These are phyloP conservation scores for Cercospora zeina DNA, from an alignment of 2,329 filamentous ascomycete species.

Conservation along the genomic window DNA sequence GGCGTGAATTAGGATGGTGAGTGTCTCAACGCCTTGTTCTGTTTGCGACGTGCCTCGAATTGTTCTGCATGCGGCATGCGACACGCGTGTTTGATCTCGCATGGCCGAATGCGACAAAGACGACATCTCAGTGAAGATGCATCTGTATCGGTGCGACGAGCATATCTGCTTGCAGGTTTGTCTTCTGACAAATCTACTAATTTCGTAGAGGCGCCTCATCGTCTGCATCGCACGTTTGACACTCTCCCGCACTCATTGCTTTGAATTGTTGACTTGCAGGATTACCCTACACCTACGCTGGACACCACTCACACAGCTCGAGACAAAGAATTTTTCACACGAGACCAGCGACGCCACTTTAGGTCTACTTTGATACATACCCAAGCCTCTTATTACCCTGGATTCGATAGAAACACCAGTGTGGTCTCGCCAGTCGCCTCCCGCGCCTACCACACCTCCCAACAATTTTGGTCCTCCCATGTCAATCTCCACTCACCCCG, in stretches of 20 bases:
- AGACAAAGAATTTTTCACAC: constrained; percentile 21
- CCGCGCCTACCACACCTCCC: constrained; percentile 25
- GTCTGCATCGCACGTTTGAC: constrained; percentile 8
- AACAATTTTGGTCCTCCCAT: constrained; percentile 26
- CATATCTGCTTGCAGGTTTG: constrained; percentile 25
- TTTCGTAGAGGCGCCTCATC: background rate
- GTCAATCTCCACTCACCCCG: constrained; percentile 28
- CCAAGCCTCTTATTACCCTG: constrained; percentile 28
- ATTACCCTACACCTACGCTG: background rate
- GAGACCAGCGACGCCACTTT: constrained; percentile 6
- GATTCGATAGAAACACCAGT: constrained; percentile 37
- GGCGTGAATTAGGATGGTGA: constrained; percentile 2
- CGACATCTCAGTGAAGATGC: constrained; percentile 24
- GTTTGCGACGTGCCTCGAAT: constrained; percentile 23
- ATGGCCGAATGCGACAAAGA: constrained; percentile 32
- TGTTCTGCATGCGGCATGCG: constrained; percentile 24
- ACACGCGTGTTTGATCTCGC: constrained; percentile 16
- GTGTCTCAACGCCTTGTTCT: constrained; percentile 29
- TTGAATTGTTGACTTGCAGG: background rate
- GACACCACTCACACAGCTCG: background rate
- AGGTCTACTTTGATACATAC: background rate
- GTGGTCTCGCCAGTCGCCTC: constrained; percentile 36
- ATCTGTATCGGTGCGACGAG: constrained; percentile 25
- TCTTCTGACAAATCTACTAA: constrained; percentile 14
- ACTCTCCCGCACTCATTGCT: background rate